Base-by-base conservation (phyloP, 2,329 filamentous ascomycete species). In the Sporothrix phasma region DNA sequence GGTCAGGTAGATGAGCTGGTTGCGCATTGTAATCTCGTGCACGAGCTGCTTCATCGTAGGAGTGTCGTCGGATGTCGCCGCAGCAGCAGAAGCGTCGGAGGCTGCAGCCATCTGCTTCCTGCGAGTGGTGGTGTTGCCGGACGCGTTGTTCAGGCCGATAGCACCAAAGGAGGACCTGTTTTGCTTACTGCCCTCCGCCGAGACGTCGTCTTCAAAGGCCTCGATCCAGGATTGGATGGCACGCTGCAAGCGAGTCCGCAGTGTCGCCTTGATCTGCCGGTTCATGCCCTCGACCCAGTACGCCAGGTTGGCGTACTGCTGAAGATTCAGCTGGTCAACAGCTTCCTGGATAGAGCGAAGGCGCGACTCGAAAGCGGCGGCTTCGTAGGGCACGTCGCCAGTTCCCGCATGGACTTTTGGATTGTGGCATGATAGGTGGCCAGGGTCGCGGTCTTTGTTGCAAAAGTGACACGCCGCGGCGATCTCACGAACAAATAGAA, bases 11-110 rank as follows among this genome's bases (percentile, higher is more conserved):
- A 99, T 96, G 69, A 97, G 89, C 74, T 99, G 94, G 71, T 97
- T 97, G 37, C 90, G 89, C 91, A 99, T 99, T 5, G 91, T 94
- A 63, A 99, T 88, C 73, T 99, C 94, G 69, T 97, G 90, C 17
- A 94, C 82, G 26, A 96, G 82, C 34, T 83, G 84, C 70, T 84
- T 86, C 76, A 96, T 85, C 3, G 81, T 81, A 0, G 90, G 90
- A 3, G 77, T 76, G 64, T 84, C 80, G 37, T 77, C 76, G 68
- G 51, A 69, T 68, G 58, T 77, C 75, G 11, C 69, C 66, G 15
- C 68, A 67, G 34, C 82, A 26, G n/a, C 54, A 5, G 43, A 15
- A 1, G 41, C 34, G 2, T 31, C 80, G 4, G 74, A 74, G 13
- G 72, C 71, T 8, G 75, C 75, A 19, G n/a, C n/a, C n/a, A 59